Evolutionary conservation across 805 yeast genomes (phyloP).

Genomic region (Kuraishia borneana): DNA sequence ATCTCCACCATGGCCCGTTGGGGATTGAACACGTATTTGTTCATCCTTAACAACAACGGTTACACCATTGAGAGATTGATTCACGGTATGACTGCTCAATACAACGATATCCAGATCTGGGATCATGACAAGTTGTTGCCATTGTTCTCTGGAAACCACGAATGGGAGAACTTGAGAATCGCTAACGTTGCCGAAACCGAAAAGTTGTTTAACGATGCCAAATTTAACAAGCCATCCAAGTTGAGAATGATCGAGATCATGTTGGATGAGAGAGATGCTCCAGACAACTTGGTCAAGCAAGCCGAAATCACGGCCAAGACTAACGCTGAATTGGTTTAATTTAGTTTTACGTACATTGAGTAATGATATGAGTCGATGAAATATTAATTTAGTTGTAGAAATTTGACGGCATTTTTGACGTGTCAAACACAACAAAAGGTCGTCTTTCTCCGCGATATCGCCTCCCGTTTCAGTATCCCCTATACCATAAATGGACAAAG

Average conservation of each 20-base stretch:
- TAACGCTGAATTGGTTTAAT: slow-evolving; percentile 9
- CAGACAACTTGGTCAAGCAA: slow-evolving; percentile 52
- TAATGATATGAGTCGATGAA: too few species aligned
- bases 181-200: slow-evolving; percentile 49
- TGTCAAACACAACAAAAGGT: too few species aligned
- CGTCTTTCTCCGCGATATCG: too few species aligned
- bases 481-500: too few species aligned
- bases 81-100: slow-evolving; percentile 54
- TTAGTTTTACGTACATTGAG: background rate
- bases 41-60: slow-evolving; percentile 62
- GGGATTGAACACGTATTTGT: slow-evolving; percentile 57
- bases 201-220: slow-evolving; percentile 30
- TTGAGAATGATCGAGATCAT: slow-evolving; percentile 58
- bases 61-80: slow-evolving; percentile 68
- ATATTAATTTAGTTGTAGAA: too few species aligned
- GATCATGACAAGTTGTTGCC: slow-evolving; percentile 47
- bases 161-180: slow-evolving; percentile 43
- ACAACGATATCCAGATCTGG: slow-evolving; percentile 64
- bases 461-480: too few species aligned
- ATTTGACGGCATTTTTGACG: too few species aligned
- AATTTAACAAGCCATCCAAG: slow-evolving; percentile 43
- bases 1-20: slow-evolving; percentile 60
- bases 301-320: slow-evolving; percentile 38
- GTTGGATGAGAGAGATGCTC: slow-evolving; percentile 64
- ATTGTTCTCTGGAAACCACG: slow-evolving; percentile 45